A percentile compares a stretch with the other conserved stretches of the same genome.
These are phyloP conservation scores for Fraxinus quadrangulata DNA, from an alignment of 257 asterid genomes.

Conservation along the genomic window DNA sequence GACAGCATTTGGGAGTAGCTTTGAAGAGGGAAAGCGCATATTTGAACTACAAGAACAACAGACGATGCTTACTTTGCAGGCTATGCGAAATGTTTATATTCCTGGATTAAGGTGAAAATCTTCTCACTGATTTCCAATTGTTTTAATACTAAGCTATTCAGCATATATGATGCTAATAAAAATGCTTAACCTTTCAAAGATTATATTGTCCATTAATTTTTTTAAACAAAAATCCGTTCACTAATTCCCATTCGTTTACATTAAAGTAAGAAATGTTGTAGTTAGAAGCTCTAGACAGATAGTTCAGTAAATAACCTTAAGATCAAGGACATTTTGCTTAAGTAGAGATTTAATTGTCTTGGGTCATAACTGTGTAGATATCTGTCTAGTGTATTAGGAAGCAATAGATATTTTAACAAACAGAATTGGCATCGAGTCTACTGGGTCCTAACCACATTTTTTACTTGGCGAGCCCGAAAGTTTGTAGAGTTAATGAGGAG, in stretches of 20 bases:
- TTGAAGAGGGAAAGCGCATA: slow-evolving; percentile 58
- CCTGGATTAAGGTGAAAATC: slow-evolving; percentile 62
- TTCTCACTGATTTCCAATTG: neutral
- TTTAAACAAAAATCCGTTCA: neutral
- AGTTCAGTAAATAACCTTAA: neutral
- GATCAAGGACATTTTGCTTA: neutral
- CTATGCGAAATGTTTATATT: slow-evolving; percentile 52
- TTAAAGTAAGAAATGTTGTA: neutral
- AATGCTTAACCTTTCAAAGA: neutral
- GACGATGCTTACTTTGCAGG: slow-evolving; percentile 43
- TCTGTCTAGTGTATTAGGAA: neutral
- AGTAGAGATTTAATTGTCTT: neutral
- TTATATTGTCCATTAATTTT: neutral
- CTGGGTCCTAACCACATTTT: neutral
- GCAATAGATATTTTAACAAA: neutral
- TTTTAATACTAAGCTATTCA: neutral
- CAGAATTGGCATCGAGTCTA: neutral
- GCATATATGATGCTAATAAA: neutral
- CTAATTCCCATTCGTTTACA: neutral
- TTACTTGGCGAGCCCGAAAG: neutral
- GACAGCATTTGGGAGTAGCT: slow-evolving; percentile 63
- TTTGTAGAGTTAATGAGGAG: neutral
- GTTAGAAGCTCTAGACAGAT: neutral
- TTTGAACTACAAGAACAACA: slow-evolving; percentile 66
- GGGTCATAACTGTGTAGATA: neutral